Evolutionary conservation across 1,284 basidiomycete genomes (phyloP).

Genomic region (Ceratobasidium sp.): DNA sequence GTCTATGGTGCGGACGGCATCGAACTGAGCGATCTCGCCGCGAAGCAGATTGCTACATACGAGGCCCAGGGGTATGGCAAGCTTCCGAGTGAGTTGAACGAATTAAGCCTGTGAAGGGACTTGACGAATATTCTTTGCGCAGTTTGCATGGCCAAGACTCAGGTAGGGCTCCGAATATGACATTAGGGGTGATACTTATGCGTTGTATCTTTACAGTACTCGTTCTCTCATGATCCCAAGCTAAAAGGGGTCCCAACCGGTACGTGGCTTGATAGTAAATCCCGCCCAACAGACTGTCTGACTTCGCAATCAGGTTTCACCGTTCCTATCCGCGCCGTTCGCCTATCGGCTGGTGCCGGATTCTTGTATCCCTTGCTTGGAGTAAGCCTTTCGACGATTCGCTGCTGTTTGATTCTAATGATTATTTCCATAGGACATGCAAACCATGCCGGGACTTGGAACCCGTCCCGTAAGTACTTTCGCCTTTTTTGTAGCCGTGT

Average conservation of each 20-base stretch:
- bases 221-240: conserved; percentile 93
- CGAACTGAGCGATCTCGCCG: conserved; percentile 80
- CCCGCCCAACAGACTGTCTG: background rate
- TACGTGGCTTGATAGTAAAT: conserved; percentile 42
- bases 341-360: conserved; percentile 90
- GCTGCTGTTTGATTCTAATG: background rate
- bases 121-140: conserved; percentile 45
- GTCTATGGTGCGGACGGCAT: conserved; percentile 94
- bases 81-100: conserved; percentile 71
- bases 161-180: background rate
- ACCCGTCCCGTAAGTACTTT: conserved; percentile 79
- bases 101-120: conserved; percentile 33
- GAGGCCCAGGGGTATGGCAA: conserved; percentile 85
- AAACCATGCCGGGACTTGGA: conserved; percentile 96
- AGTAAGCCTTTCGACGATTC: conserved; percentile 31
- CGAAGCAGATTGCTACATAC: conserved; percentile 89
- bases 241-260: conserved; percentile 86
- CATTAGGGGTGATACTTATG: too few species aligned
- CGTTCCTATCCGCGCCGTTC: conserved; percentile 88
- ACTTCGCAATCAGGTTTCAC: conserved; percentile 70
- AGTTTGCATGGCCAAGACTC: conserved; percentile 98
- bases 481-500: conserved; percentile 37
- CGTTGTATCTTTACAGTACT: conserved; percentile 66
- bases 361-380: conserved; percentile 96
- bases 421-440: conserved; percentile 67